Evolutionary conservation across 1,284 basidiomycete genomes (phyloP).

Genomic region (Tylopilus orsonianus): DNA sequence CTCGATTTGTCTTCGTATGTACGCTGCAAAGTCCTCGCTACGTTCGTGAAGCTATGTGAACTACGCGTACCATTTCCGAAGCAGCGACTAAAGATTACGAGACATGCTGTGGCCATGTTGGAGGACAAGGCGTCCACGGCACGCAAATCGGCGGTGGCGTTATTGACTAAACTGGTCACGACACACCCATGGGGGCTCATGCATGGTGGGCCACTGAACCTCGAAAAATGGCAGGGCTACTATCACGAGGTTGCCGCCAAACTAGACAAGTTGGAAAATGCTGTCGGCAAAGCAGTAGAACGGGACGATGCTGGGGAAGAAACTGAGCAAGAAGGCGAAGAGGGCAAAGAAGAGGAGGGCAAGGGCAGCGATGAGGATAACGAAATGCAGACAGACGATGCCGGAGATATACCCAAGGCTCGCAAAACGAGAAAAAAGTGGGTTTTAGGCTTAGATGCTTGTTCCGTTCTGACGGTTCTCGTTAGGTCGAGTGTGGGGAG

Average conservation of each 20-base stretch:
- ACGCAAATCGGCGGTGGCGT: constrained; percentile 79
- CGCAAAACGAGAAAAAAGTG: constrained; percentile 30
- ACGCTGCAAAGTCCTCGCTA: constrained; percentile 81
- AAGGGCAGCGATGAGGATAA: constrained; percentile 38
- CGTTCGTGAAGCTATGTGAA: constrained; percentile 71
- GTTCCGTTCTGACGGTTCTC: constrained; percentile 6
- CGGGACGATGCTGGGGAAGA: constrained; percentile 36
- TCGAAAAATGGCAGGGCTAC: constrained; percentile 73
- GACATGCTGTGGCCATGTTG: constrained; percentile 75
- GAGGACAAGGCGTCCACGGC: constrained; percentile 92
- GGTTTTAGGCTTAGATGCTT: background rate
- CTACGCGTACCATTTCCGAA: constrained; percentile 82
- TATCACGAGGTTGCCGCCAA: constrained; percentile 70
- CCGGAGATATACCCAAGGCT: constrained; percentile 35
- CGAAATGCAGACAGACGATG: constrained; percentile 31
- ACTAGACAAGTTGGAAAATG: constrained; percentile 55
- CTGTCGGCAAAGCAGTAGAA: constrained; percentile 57
- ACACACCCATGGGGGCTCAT: constrained; percentile 90
- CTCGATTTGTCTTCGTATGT: constrained; percentile 92
- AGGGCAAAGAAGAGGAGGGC: constrained; percentile 37
- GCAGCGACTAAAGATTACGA: constrained; percentile 77
- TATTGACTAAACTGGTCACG: constrained; percentile 76
- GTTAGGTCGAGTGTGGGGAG: constrained; percentile 28
- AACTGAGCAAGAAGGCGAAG: constrained; percentile 43
- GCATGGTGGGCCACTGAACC: constrained; percentile 81